These are phyloP conservation scores for Chiua virens DNA, from an alignment of 768 basidiomycete species.

Conservation along the genomic window DNA sequence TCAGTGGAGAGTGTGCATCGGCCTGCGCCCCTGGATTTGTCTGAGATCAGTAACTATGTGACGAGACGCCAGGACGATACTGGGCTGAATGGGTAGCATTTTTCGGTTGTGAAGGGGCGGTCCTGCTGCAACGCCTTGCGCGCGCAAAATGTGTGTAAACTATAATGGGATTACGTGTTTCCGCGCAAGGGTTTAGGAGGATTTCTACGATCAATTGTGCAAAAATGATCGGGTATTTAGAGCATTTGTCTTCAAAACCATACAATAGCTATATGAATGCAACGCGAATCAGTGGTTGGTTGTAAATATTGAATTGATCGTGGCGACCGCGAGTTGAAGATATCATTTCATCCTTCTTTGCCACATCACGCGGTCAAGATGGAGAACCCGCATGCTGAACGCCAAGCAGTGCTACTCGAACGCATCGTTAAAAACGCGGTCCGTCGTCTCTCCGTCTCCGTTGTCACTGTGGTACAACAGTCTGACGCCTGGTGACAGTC, in stretches of 20 bases:
- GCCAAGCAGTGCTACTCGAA: constrained; percentile 87
- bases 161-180: not conserved
- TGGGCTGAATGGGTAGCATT: not conserved
- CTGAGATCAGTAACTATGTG: constrained; percentile 12
- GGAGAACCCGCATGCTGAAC: constrained; percentile 95
- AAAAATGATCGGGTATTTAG: not conserved
- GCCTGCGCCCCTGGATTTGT: constrained; percentile 19
- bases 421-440: constrained; percentile 90
- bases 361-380: constrained; percentile 40
- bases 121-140: constrained; percentile 20
- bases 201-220: not conserved
- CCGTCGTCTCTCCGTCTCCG: constrained; percentile 25
- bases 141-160: not conserved
- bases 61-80: not conserved
- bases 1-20: constrained; percentile 22
- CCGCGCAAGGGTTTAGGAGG: constrained; percentile 21
- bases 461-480: not conserved
- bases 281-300: too few species aligned
- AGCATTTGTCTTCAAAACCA: too few species aligned
- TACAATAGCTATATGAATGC: too few species aligned
- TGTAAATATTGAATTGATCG: constrained; percentile 1
- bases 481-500: constrained; percentile 47
- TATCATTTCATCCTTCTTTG: not conserved
- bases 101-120: not conserved
- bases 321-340: not conserved